Base-by-base conservation (phyloP, 345 rosid species). In the Melaleuca alternifolia region DNA sequence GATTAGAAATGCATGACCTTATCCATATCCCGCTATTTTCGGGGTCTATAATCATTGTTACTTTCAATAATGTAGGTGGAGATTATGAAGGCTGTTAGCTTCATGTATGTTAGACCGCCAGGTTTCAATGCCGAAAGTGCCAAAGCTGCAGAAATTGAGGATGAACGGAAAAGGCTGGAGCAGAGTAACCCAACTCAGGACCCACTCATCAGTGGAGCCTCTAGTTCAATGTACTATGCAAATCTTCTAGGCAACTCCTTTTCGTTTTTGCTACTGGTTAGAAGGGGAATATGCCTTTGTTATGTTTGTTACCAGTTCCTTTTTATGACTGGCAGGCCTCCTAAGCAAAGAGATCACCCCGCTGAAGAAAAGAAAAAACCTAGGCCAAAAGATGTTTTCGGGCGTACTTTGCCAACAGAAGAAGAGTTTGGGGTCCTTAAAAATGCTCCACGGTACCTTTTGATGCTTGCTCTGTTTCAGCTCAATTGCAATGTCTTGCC, bases 61-160 rank as follows among this genome's bases (percentile, higher is more conserved):
- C 24, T 51, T 83, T 30, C 44, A 53, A 26, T 86, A 54, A 16
- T 21, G 84, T 84, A 97, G 99, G 89, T 96, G 41, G 98, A 96
- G 91, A 94, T 90, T 54, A 94, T 97, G 98, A 94, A 96, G 93
- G 99, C 98, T 24, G 98, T 97, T 84, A 96, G 99, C 90, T 97
- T 97, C 87, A 96, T 97, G 99, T 97, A 96, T 87, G 93, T 97
- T 86, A 97, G 99, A 5, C 99, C 99, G 4, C 99, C 99, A 84
- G 98, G 99, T 54, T 97, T 93, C 90, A 94, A 93, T 91, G 92
- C 98, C 11, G 99, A 97, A 90, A 97, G 98, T 90, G 99, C 99
- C 85, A 97, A 95, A 92, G 99, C 97, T 44, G 99, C 99, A 5
- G 99, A 96, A 88, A 84, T 93, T 87, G 93, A 93, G 3, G 98